phyloP scores from a whole-genome alignment of 2,329 filamentous ascomycete genomes.

The Zalaria sp. region DNA sequence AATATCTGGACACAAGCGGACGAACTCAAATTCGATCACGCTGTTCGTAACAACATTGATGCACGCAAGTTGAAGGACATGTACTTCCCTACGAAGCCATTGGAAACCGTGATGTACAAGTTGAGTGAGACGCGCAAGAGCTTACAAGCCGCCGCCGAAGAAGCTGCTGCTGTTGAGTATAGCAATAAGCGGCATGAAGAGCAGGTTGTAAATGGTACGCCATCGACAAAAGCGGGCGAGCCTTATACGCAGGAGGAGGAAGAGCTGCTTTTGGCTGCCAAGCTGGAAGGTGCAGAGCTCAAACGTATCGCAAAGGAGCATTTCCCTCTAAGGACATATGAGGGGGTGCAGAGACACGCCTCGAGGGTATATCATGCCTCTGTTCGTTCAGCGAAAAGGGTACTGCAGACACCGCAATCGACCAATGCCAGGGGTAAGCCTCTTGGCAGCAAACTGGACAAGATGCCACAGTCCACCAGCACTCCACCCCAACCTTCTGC shows the following conservation, averaged over 20 bases:
- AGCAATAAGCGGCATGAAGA: neutral
- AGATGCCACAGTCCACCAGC: neutral
- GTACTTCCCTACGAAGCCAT: too few species aligned
- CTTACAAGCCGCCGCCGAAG: too few species aligned
- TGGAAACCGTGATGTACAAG: too few species aligned
- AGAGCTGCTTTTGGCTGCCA: conserved; percentile 5
- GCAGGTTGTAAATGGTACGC: neutral
- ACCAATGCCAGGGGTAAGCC: too few species aligned
- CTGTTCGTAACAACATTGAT: too few species aligned
- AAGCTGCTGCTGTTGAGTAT: neutral
- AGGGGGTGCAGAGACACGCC: conserved; percentile 3
- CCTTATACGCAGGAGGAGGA: conserved; percentile 4
- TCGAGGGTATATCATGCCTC: conserved; percentile 1
- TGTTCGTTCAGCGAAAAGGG: too few species aligned
- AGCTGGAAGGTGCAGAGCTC: conserved; percentile 4
- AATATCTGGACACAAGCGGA: too few species aligned
- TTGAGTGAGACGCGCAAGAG: too few species aligned
- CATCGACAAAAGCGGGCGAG: conserved; percentile 2
- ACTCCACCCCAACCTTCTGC: neutral
- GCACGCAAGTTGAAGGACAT: too few species aligned
- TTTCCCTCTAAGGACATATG: conserved; percentile 3
- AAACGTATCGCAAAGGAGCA: conserved; percentile 4
- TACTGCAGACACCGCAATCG: too few species aligned
- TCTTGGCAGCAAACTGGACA: too few species aligned
- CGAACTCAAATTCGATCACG: too few species aligned